These are phyloP conservation scores for Neofusicoccum ribis DNA, from an alignment of 2,329 filamentous ascomycete species.

Conservation along the genomic window DNA sequence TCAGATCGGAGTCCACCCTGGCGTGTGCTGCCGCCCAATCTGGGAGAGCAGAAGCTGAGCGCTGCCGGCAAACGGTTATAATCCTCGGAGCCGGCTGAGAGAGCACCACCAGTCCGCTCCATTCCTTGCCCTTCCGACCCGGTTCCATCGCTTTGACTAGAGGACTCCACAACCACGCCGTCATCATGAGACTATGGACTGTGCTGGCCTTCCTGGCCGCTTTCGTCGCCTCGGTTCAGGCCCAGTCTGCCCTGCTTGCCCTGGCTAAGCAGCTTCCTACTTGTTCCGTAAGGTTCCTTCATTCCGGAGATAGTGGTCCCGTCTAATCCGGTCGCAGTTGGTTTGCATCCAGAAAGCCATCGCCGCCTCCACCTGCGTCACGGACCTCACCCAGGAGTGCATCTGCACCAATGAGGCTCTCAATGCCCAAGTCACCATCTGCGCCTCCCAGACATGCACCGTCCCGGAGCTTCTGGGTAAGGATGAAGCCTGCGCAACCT, in stretches of 20 bases:
- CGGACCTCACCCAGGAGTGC: slow-evolving; percentile 39
- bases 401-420: slow-evolving; percentile 41
- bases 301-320: background rate
- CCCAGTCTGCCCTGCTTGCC: background rate
- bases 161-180: background rate
- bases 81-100: background rate
- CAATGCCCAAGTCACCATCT: slow-evolving; percentile 33
- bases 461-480: slow-evolving; percentile 35
- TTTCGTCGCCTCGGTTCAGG: slow-evolving; percentile 2
- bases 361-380: slow-evolving; percentile 38
- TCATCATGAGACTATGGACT: slow-evolving; percentile 18
- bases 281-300: slow-evolving; percentile 8
- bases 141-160: background rate
- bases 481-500: background rate
- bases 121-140: slow-evolving; percentile 1
- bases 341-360: slow-evolving; percentile 27
- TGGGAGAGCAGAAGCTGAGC: too few species aligned
- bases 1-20: background rate
- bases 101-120: background rate
- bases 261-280: slow-evolving; percentile 5
- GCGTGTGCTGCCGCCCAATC: background rate
- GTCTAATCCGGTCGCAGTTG: slow-evolving; percentile 22
- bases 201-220: slow-evolving; percentile 15
- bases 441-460: slow-evolving; percentile 37
- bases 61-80: background rate